These are phyloP conservation scores for Pythium rhizo-oryzae DNA, from an alignment of 352 stramenopile species.

Conservation along the genomic window DNA sequence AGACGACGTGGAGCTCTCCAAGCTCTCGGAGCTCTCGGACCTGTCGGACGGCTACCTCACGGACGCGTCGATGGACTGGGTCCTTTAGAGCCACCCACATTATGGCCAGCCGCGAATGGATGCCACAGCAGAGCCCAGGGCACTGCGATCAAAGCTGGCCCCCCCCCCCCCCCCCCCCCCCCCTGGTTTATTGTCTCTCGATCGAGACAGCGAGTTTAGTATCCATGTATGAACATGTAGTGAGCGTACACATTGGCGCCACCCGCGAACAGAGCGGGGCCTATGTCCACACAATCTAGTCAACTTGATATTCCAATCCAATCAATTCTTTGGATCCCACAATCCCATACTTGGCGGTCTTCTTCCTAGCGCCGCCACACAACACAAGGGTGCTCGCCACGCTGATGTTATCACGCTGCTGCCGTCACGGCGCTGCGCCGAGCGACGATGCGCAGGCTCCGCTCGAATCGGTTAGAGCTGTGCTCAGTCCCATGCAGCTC, in stretches of 20 bases:
- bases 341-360: too few species aligned
- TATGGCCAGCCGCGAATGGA: neutral
- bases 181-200: slow-evolving; percentile 7
- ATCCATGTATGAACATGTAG: slow-evolving; percentile 11
- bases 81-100: neutral
- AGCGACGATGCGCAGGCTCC: too few species aligned
- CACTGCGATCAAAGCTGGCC: neutral
- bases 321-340: too few species aligned
- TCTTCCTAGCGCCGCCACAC: too few species aligned
- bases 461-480: too few species aligned
- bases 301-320: neutral
- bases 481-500: too few species aligned
- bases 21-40: slow-evolving; percentile 6
- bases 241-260: slow-evolving; percentile 8
- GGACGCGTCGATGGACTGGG: slow-evolving; percentile 9
- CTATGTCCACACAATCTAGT: slow-evolving; percentile 2
- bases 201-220: slow-evolving; percentile 7
- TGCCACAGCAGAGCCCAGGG: slow-evolving; percentile 15
- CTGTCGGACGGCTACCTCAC: slow-evolving; percentile 9
- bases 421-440: too few species aligned
- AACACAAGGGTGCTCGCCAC: too few species aligned
- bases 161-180: neutral
- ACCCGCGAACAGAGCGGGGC: too few species aligned
- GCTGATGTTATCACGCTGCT: too few species aligned
- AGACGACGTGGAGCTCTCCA: slow-evolving; percentile 18